Conservation (phyloP, 1,284 basidiomycete genomes). For the Malassezia nana region DNA sequence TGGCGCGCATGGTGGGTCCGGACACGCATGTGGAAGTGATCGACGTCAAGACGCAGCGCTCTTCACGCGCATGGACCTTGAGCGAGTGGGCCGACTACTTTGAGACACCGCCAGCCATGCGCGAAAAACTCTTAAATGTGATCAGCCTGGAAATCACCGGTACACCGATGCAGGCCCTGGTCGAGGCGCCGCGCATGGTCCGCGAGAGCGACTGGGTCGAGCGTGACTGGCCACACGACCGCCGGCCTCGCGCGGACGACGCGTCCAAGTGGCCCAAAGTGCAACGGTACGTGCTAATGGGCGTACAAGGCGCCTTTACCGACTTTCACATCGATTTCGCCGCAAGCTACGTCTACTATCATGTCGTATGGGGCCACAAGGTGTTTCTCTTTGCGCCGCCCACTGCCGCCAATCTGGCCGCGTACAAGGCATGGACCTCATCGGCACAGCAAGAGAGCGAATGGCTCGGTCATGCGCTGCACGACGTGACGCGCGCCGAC, state of each 20-base stretch:
- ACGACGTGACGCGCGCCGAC: constrained; percentile 75
- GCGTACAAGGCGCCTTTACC: constrained; percentile 64
- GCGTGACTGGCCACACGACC: constrained; percentile 67
- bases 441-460: constrained; percentile 69
- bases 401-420: constrained; percentile 73
- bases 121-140: constrained; percentile 69
- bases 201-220: constrained; percentile 93
- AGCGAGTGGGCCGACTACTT: constrained; percentile 84
- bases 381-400: constrained; percentile 86
- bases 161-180: constrained; percentile 62
- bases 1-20: constrained; percentile 62
- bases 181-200: constrained; percentile 62
- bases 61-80: constrained; percentile 61
- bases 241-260: constrained; percentile 23
- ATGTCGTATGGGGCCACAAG: constrained; percentile 52
- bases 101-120: constrained; percentile 54
- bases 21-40: constrained; percentile 37
- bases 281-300: constrained; percentile 90
- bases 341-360: constrained; percentile 25
- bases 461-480: constrained; percentile 83
- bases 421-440: constrained; percentile 65
- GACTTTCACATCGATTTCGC: constrained; percentile 50
- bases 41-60: constrained; percentile 49
- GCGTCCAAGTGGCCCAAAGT: constrained; percentile 69
- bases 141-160: constrained; percentile 77